Base-by-base conservation (phyloP, 1,139 yeast genomes). In the Yarrowia galli region DNA sequence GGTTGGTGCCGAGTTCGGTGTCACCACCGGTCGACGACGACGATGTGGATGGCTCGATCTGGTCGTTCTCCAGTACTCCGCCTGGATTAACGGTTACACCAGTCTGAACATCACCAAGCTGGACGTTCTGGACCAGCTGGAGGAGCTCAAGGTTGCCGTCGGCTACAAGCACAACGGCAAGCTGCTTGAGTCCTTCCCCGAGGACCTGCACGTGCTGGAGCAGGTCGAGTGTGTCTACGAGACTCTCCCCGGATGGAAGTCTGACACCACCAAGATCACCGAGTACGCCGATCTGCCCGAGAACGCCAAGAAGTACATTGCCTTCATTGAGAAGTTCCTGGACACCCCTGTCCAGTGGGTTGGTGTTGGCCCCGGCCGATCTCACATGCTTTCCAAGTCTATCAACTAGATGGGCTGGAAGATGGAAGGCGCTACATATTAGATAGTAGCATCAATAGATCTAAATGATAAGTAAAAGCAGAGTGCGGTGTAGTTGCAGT, bases 1-100 rank as follows among this genome's bases (percentile, higher is more conserved):
- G 66, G 91, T 93, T 71, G 99, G 99, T 75, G 97, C 95, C 69
- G 98, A 95, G 81, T 92, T 79, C 76, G 99, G 99, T 80, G 99
- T 95, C 73, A 95, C 99, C 73, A 95, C 99, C 54, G 99, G 99
- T 72, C 90, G 99, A 83, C 93, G 93, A 86, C 91, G 99, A 84
- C 89, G 99, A 82, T 96, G 99, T 80, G 99, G 99, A 68, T 95
- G 99, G 99, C 87, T 95, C 76, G 99, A 95, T 80, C 84, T 96
- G 75, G 99, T 95, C 42, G 97, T 96, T 49, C 83, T 95, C 80
- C 91, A 89, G 79, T 95, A 95, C 81, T 92, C 98, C 58, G 87
- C 91, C 70, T 80, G 88, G 77, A 92, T 95, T 79, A 95, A 95
- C 77, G 99, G 99, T 68, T 95, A 93, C 84, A 95, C 99, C 65